Evolutionary conservation across 257 asterid species (phyloP), one percentile per base, ranked within the genome.

Genomic region (Gentiana macrophylla): DNA sequence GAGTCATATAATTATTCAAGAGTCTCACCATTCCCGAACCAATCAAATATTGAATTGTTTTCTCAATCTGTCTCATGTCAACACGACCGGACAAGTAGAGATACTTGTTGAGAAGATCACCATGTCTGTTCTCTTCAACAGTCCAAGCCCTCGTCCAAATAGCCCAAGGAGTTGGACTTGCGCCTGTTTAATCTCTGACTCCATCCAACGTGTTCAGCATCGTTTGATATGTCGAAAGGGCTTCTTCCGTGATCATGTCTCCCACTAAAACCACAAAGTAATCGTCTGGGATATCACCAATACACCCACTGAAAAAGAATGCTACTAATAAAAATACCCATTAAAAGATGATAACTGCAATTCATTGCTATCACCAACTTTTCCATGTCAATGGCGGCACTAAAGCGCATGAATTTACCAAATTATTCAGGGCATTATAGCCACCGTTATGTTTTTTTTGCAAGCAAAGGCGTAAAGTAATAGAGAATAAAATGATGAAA

Each of bases 201-300:
- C 94, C 95, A 65, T 86, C 95, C 56, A 86, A 72, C 37, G 94
- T 83, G 64, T 86, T 86, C n/a, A 86, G 82, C 94, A 84, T 79
- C 4, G 94, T 83, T 63, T 86, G 95, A 62, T 86, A 86, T 0
- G 95, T 86, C 9, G 95, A 94, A 57, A 86, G 89, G 50, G 95
- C 95, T 75, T 86, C 95, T 66, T 86, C 95, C 2, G 95, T 84
- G 71, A 86, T 76, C 95, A 86, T 86, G 54, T 86, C 94, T 50
- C 95, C 95, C 33, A 86, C 81, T 12, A 86, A 72, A 69, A 75
- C 88, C 38, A 86, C 88, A 62, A 83, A 78, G 56, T 86, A 86
- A 41, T 86, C 95, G 24, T 86, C 95, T 3, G 95, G 94, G 47
- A 86, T 44, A 59, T 84, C 95, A 15, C 24, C 24, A 15, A 15